phyloP scores from a whole-genome alignment of 305 asterid genomes.

The Solanum hybrid region DNA sequence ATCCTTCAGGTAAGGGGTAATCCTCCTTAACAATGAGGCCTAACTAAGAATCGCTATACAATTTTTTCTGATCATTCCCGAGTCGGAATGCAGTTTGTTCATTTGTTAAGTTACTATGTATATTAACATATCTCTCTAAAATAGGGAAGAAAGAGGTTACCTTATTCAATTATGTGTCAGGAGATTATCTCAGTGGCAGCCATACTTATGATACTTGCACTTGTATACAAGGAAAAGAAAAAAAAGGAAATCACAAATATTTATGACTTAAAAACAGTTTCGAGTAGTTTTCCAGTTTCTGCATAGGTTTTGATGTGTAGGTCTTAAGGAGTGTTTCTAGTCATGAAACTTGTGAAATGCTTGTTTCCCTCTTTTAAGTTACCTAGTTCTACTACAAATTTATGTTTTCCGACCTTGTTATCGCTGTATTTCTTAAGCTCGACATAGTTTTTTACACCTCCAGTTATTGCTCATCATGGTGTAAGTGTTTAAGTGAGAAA shows the following conservation, averaged over 20 bases:
- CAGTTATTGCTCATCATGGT: neutral
- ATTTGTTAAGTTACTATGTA: neutral
- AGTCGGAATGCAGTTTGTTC: neutral
- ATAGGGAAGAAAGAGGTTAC: neutral
- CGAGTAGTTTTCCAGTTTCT: neutral
- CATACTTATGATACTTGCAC: neutral
- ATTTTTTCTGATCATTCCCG: neutral
- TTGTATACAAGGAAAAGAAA: neutral
- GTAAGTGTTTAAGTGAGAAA: neutral
- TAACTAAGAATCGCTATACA: neutral
- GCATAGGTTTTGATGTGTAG: neutral
- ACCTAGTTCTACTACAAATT: neutral
- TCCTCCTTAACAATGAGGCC: neutral
- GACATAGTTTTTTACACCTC: neutral
- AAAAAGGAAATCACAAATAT: neutral
- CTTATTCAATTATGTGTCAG: neutral
- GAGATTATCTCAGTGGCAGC: neutral
- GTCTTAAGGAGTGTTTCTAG: neutral
- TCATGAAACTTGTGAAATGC: neutral
- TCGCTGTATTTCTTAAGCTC: neutral
- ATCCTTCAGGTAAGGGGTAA: constrained; percentile 53
- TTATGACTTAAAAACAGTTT: neutral
- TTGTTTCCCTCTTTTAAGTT: neutral
- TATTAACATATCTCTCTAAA: neutral
- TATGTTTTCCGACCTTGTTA: neutral